Percentiles rank a stretch among this genome's conserved stretches.
Conservation (phyloP, 106 monocot genomes). For the Gastrodia elata region DNA sequence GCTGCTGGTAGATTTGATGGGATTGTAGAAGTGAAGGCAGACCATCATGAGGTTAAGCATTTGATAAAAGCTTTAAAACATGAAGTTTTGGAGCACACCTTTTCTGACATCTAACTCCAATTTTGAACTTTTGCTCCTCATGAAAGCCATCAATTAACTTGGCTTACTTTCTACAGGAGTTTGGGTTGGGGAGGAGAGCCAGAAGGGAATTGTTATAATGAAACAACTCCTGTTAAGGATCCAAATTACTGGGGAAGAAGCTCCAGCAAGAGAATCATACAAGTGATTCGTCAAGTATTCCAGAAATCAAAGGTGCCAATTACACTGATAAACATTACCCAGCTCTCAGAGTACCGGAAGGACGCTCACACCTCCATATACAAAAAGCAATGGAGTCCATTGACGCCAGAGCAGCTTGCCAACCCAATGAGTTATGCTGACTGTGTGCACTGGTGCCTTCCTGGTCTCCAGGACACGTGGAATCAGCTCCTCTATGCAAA, state of each 20-base stretch:
- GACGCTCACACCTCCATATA: slow-evolving; percentile 80
- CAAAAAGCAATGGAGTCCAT: slow-evolving; percentile 63
- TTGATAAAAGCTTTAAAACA: background rate
- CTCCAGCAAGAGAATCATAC: slow-evolving; percentile 58
- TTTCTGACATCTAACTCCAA: background rate
- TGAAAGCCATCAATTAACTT: background rate
- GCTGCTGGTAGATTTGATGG: background rate
- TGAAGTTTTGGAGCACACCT: background rate
- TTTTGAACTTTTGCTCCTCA: background rate
- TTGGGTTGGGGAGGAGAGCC: slow-evolving; percentile 50
- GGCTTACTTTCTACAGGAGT: slow-evolving; percentile 29
- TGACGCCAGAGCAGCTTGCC: slow-evolving; percentile 53
- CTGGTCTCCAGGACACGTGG: slow-evolving; percentile 72
- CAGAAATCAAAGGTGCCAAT: slow-evolving; percentile 32
- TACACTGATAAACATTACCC: slow-evolving; percentile 52
- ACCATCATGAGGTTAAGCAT: background rate
- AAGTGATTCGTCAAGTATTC: slow-evolving; percentile 37
- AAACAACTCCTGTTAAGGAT: slow-evolving; percentile 47
- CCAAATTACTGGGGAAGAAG: slow-evolving; percentile 46
- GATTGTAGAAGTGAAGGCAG: background rate
- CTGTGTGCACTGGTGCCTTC: slow-evolving; percentile 73
- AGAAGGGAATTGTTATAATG: slow-evolving; percentile 67
- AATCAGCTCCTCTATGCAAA: slow-evolving; percentile 61
- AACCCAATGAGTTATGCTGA: slow-evolving; percentile 61
- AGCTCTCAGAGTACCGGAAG: slow-evolving; percentile 67